Evolutionary conservation across 177 flowering plant genomes (phyloP), one percentile per base, ranked within the genome.

Genomic region (Vitis hybrid): DNA sequence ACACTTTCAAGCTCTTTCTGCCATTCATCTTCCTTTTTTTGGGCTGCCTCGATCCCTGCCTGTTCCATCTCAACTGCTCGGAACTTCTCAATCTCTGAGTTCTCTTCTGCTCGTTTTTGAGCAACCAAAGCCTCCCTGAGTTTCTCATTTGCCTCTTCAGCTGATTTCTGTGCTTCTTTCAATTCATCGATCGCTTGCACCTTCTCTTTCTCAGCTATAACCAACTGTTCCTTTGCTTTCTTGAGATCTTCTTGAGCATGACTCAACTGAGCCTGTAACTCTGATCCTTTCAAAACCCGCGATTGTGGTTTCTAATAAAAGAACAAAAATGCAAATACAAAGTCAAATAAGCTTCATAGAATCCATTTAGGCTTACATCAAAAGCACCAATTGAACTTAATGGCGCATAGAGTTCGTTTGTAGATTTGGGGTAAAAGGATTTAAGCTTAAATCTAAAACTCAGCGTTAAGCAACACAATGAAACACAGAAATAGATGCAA

Each of bases 11-110:
- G 66, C 75, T 90, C 96, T 74, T 82, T 87, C 81, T 80, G 72
- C 94, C 94, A 86, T 70, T 87, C 90, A 26, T 84, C 92, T 70
- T 94, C 92, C 73, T 79, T 90, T 80, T 83, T 90, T 66, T 90
- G 90, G 55, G 89, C 78, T 5, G 88, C 84, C 75, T 92, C 98
- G 68, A 94, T 87, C 26, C 90, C 91, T 0, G 85, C 88, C 73
- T 90, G 98, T 73, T 94, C 98, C 83, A 90, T 63, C 72, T 91
- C 98, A 64, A 85, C 83, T 20, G 99, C 92, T 15, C 97, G 87
- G 70, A 94, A 94, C 77, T 90, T 94, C 79, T 92, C 97, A 56
- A 91, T 87, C 82, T 94, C 99, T 20, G 87, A 85, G 76, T 73
- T 72, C 71, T 94, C 97, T 74, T 91, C 97, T 1, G 97, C 97